These are phyloP conservation scores for Aspergillus sp. DNA, from an alignment of 2,329 filamentous ascomycete genomes.

Conservation along the genomic window DNA sequence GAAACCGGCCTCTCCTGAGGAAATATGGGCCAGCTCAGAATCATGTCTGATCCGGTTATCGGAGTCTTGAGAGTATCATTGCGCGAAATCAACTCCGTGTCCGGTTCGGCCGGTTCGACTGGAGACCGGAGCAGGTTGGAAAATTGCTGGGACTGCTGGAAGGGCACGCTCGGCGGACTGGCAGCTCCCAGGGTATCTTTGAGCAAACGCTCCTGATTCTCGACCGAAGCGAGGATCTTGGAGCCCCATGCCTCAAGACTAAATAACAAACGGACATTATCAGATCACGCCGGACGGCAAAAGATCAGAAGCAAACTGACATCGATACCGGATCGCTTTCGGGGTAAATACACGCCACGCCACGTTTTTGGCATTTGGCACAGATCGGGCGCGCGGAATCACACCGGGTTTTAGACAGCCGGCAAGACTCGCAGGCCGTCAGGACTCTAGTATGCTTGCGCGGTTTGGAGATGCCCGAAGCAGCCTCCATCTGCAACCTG, in stretches of 20 bases:
- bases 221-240: conserved; percentile 24
- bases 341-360: conserved; percentile 25
- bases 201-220: conserved; percentile 24
- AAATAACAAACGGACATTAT: neutral
- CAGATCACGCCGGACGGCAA: neutral
- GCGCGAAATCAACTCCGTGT: conserved; percentile 25
- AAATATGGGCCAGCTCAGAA: conserved; percentile 27
- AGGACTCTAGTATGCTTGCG: conserved; percentile 27
- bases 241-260: conserved; percentile 26
- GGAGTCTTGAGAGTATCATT: conserved; percentile 26
- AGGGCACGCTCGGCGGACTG: neutral
- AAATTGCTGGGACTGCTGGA: neutral
- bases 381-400: conserved; percentile 26
- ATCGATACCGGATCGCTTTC: conserved; percentile 25
- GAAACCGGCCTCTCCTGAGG: conserved; percentile 23
- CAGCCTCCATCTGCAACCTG: conserved; percentile 17
- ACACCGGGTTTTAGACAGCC: conserved; percentile 26
- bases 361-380: conserved; percentile 25
- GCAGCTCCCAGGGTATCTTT: conserved; percentile 12
- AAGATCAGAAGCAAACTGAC: conserved; percentile 13
- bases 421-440: conserved; percentile 26
- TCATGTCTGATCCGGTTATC: conserved; percentile 28
- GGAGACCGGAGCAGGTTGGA: conserved; percentile 11
- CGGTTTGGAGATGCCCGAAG: conserved; percentile 10
- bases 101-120: conserved; percentile 17